Evolutionary conservation across 2,329 filamentous ascomycete species (phyloP), one percentile per base, ranked within the genome.

Genomic region (Botrytis pseudocinerea): DNA sequence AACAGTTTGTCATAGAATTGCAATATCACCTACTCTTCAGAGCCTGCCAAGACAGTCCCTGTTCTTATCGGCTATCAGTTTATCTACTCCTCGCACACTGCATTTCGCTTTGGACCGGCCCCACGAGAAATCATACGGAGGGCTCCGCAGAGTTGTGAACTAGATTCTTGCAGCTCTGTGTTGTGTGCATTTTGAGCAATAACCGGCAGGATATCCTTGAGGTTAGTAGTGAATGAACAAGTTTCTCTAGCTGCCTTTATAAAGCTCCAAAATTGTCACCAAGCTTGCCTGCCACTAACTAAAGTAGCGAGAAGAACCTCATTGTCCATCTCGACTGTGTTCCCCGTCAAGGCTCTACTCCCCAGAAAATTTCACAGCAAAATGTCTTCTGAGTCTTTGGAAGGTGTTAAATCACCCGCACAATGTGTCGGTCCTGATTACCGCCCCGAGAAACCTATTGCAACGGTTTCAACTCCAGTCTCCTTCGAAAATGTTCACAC

Each of bases 401-500:
- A 72, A 48, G 59, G 48, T 60, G 48, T 72, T 14, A 72, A 72
- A 51, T 72, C 62, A 32, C 70, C 63, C 35, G 54, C 70, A 48
- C 87, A 94, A 82, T 90, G 88, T 76, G 89, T 97, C 74, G 95
- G 95, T 1, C 94, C 94, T 64, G 87, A 91, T 76, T 97, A 97
- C 83, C 89, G 90, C 73, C 86, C 91, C 40, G 88, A 91, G 75
- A 97, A 95, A 81, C 94, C 94, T 59, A 92, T 88, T 73, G 94
- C 94, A 20, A 98, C 95, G 4, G 92, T 98, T 60, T 99, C 96
- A 20, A 95, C 91, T 73, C 88, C 90, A 74, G 90, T 98, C 57
- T 84, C 90, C 62, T 91, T 94, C 80, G 91, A 94, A 75, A 98
- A 97, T 85, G 93, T 99, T 77, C 92, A 94, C 81, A 92, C 97